Conservation (phyloP, 148 eudicot genomes). For the Rheum nobile region DNA sequence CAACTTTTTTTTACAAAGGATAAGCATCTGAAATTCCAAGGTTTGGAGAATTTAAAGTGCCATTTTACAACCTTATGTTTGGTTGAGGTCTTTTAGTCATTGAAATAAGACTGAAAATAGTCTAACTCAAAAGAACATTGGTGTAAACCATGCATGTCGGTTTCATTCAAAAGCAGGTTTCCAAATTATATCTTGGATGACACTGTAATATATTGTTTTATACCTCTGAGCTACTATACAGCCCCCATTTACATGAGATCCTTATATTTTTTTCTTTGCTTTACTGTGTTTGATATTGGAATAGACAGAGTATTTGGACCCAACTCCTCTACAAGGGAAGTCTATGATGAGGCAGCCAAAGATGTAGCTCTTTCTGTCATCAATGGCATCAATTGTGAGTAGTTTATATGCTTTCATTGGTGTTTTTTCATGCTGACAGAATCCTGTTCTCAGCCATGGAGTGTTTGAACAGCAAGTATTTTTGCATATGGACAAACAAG, state of each 20-base stretch:
- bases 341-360: constrained; percentile 88
- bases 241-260: neutral
- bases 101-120: neutral
- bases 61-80: neutral
- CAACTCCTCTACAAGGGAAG: constrained; percentile 45
- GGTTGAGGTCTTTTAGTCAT: neutral
- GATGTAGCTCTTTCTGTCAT: constrained; percentile 77
- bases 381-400: constrained; percentile 90
- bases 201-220: neutral
- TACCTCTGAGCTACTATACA: neutral
- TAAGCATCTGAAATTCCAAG: neutral
- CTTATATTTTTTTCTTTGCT: neutral
- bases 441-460: neutral
- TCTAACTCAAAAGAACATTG: neutral
- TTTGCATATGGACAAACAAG: constrained; percentile 99
- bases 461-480: constrained; percentile 54
- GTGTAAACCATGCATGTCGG: neutral
- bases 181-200: too few species aligned
- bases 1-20: neutral
- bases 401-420: neutral
- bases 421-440: neutral
- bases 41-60: neutral
- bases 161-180: neutral
- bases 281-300: neutral
- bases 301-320: constrained; percentile 86